A percentile compares a stretch with the other conserved stretches of the same genome.
Evolutionary conservation across 2,329 filamentous ascomycete species (phyloP).

Genomic region (Cytospora leucostoma): DNA sequence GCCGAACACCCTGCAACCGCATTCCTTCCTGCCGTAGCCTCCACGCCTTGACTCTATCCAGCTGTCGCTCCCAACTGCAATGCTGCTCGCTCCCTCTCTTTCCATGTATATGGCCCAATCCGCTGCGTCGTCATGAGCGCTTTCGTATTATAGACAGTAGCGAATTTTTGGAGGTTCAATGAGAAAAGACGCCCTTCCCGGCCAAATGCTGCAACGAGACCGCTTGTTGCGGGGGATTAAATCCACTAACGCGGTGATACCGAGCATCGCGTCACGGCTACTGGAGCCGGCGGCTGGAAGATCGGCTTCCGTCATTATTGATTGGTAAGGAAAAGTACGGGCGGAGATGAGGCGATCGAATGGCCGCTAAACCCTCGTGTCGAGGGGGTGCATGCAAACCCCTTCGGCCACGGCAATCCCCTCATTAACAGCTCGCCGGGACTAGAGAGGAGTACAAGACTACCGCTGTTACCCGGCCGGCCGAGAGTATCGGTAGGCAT

Average conservation of each 20-base stretch:
- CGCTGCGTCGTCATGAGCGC: background rate
- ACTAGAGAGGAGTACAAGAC: background rate
- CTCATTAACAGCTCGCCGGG: background rate
- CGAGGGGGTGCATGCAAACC: background rate
- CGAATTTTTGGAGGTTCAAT: background rate
- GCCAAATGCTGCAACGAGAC: background rate
- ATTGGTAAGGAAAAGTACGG: background rate
- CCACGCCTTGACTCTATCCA: conserved; percentile 1
- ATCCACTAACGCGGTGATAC: background rate
- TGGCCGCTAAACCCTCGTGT: background rate
- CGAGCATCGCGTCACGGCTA: background rate
- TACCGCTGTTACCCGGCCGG: conserved; percentile 7
- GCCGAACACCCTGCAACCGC: conserved; percentile 10
- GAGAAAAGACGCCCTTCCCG: background rate
- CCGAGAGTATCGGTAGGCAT: conserved; percentile 1
- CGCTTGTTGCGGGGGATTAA: background rate
- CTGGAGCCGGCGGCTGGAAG: background rate
- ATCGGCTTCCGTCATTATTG: background rate
- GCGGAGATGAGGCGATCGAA: background rate
- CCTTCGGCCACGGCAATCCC: background rate
- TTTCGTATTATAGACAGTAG: conserved; percentile 6
- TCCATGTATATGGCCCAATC: background rate
- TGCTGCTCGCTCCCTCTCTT: conserved; percentile 7
- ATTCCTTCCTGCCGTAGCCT: conserved; percentile 1
- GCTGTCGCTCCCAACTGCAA: conserved; percentile 12